phyloP scores from a whole-genome alignment of 2,329 filamentous ascomycete genomes.

The Nectriaceae sp. region DNA sequence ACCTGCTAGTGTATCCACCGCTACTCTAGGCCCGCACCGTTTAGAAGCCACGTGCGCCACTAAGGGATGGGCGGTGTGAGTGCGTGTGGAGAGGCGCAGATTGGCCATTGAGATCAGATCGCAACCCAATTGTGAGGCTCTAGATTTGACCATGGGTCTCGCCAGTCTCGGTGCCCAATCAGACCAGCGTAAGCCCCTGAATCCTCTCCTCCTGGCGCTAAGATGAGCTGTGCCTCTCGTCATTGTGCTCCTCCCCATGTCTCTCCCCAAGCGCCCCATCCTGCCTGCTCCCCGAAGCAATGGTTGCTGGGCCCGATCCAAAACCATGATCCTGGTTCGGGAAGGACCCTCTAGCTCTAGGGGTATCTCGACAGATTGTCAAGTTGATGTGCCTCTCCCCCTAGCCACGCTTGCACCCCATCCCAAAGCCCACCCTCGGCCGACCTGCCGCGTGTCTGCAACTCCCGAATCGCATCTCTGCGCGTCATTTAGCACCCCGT shows the following conservation, averaged over 20 bases:
- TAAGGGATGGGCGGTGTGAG: slow-evolving; percentile 18
- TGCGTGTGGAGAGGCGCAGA: slow-evolving; percentile 24
- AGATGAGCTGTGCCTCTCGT: slow-evolving; percentile 13
- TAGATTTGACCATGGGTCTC: slow-evolving; percentile 16
- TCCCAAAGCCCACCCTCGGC: slow-evolving; percentile 2
- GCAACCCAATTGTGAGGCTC: slow-evolving; percentile 18
- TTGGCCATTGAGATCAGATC: slow-evolving; percentile 27
- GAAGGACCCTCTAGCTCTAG: background rate
- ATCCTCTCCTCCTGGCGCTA: slow-evolving; percentile 10
- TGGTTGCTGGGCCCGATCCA: background rate
- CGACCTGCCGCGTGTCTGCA: slow-evolving; percentile 13
- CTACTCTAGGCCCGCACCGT: slow-evolving; percentile 33
- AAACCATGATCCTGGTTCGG: slow-evolving; percentile 18
- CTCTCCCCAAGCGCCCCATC: slow-evolving; percentile 16
- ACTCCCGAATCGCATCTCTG: slow-evolving; percentile 23
- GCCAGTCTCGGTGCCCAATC: slow-evolving; percentile 14
- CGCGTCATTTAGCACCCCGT: slow-evolving; percentile 22
- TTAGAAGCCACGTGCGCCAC: slow-evolving; percentile 32
- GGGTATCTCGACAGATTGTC: background rate
- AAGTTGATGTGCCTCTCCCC: too few relatives aligned
- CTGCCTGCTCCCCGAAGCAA: slow-evolving; percentile 19
- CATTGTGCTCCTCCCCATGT: slow-evolving; percentile 17
- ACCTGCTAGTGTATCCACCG: slow-evolving; percentile 15
- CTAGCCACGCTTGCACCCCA: slow-evolving; percentile 1
- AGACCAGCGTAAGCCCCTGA: slow-evolving; percentile 15